phyloP scores from a whole-genome alignment of 1,284 basidiomycete genomes.

The Ceratobasidium sp. region DNA sequence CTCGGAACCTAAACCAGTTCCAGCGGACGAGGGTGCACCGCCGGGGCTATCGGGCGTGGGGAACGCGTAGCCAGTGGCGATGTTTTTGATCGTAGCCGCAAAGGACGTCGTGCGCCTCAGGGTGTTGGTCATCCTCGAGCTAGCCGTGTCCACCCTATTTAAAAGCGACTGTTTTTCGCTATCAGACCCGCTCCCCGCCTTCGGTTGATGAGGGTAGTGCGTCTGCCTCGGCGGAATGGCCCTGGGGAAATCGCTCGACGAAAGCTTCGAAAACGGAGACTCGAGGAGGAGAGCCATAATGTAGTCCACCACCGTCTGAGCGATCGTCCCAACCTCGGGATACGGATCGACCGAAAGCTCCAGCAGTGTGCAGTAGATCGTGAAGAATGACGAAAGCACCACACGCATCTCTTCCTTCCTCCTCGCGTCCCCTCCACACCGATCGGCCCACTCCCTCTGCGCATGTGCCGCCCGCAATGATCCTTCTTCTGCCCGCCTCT shows the following conservation, averaged over 20 bases:
- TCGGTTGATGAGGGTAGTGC: constrained; percentile 42
- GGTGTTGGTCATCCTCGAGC: constrained; percentile 57
- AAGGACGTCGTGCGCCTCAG: constrained; percentile 86
- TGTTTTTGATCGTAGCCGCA: constrained; percentile 82
- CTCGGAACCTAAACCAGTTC: background rate
- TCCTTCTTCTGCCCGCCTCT: constrained; percentile 63
- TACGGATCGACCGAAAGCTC: constrained; percentile 95
- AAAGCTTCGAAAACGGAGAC: constrained; percentile 84
- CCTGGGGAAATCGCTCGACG: constrained; percentile 56
- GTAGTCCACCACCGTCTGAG: constrained; percentile 93
- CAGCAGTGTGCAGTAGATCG: constrained; percentile 89
- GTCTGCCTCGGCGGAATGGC: constrained; percentile 36
- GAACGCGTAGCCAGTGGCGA: constrained; percentile 80
- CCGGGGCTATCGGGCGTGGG: constrained; percentile 58
- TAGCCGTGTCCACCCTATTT: constrained; percentile 22
- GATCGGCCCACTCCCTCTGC: constrained; percentile 50
- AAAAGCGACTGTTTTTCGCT: constrained; percentile 64
- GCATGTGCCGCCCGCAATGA: constrained; percentile 57
- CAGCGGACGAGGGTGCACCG: constrained; percentile 14
- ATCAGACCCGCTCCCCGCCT: constrained; percentile 45
- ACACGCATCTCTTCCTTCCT: constrained; percentile 85
- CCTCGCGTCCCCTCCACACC: constrained; percentile 46
- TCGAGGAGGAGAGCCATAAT: constrained; percentile 90
- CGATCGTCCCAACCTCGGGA: constrained; percentile 90
- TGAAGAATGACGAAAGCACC: constrained; percentile 90